Conservation (phyloP, 129 eudicot species). For the Logfia minima region DNA sequence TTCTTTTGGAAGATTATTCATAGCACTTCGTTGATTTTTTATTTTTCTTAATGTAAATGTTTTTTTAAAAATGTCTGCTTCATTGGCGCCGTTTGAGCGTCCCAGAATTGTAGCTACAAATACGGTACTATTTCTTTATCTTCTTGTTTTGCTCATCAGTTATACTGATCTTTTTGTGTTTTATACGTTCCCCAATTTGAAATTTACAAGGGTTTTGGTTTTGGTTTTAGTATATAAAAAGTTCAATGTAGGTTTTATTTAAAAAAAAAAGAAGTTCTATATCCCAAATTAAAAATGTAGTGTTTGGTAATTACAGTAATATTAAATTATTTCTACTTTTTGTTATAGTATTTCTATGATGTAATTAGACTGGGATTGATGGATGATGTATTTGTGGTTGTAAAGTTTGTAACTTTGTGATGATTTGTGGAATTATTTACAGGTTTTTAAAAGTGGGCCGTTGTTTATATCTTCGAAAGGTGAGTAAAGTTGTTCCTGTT, state of each 20-base stretch:
- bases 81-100: constrained; percentile 69
- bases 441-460: constrained; percentile 97
- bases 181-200: neutral
- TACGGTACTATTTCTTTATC: constrained; percentile 49
- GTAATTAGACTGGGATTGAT: constrained; percentile 8
- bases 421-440: constrained; percentile 26
- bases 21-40: neutral
- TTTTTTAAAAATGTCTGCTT: constrained; percentile 63
- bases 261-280: neutral
- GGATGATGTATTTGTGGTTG: constrained; percentile 1
- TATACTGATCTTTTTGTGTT: neutral
- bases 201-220: constrained; percentile 14
- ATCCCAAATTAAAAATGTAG: neutral
- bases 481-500: constrained; percentile 32
- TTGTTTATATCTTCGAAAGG: constrained; percentile 95
- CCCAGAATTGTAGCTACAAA: constrained; percentile 70
- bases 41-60: constrained; percentile 25
- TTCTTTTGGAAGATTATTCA: neutral
- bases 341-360: neutral
- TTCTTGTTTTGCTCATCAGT: neutral
- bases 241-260: constrained; percentile 18
- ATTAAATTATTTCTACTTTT: neutral
- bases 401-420: constrained; percentile 1
- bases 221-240: neutral
- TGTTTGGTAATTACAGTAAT: neutral